A percentile compares a stretch with the other conserved stretches of the same genome.
These are phyloP conservation scores for Neonectria coccinea DNA, from an alignment of 2,329 filamentous ascomycete genomes.

Conservation along the genomic window DNA sequence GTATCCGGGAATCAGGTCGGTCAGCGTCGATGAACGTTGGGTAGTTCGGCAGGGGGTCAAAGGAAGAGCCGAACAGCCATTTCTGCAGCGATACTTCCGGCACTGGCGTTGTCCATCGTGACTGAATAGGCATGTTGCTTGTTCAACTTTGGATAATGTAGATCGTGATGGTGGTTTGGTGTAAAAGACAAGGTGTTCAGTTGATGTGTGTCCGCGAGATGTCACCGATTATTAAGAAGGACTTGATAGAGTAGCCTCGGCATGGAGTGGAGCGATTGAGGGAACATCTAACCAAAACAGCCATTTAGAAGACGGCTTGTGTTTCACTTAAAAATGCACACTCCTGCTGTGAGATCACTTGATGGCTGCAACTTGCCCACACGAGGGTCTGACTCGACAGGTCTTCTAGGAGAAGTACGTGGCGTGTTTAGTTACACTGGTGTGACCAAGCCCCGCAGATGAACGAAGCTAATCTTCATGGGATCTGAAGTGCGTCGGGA, in stretches of 20 bases:
- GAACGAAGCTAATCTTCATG: neutral
- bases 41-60: constrained; percentile 54
- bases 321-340: no score
- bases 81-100: constrained; percentile 57
- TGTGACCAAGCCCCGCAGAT: neutral
- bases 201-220: neutral
- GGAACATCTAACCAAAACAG: no score
- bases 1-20: constrained; percentile 72
- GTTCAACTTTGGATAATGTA: neutral
- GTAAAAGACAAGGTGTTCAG: neutral
- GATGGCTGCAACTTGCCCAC: neutral
- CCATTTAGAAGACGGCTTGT: no score
- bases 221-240: neutral
- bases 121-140: neutral
- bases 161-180: neutral
- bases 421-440: neutral
- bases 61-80: constrained; percentile 65
- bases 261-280: neutral
- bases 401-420: neutral
- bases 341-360: neutral
- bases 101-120: neutral
- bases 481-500: neutral
- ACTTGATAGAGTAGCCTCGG: neutral
- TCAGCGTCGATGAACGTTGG: constrained; percentile 72
- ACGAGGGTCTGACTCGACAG: neutral